A percentile compares a stretch with the other conserved stretches of the same genome.
These are phyloP conservation scores for Simmondsia chinensis DNA, from an alignment of 148 eudicot species.

Conservation along the genomic window DNA sequence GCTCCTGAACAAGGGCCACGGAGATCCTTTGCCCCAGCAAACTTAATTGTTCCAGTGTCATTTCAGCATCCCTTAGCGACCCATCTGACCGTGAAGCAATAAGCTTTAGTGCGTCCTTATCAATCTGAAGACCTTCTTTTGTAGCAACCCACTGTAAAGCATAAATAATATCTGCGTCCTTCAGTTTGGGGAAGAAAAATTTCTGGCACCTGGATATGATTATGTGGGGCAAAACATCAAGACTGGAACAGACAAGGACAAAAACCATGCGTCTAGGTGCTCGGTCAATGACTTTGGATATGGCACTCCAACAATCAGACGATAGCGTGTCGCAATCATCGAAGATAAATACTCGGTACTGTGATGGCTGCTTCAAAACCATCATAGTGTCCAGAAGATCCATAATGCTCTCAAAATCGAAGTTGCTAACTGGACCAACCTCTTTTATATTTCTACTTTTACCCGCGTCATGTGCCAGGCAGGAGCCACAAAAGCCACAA, in stretches of 20 bases:
- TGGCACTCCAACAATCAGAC: conserved; percentile 70
- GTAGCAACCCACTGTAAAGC: conserved; percentile 79
- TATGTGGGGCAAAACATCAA: conserved; percentile 83
- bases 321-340: conserved; percentile 78
- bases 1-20: conserved; percentile 74
- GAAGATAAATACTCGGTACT: conserved; percentile 57
- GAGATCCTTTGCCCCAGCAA: conserved; percentile 82
- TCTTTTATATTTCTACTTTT: conserved; percentile 64
- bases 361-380: conserved; percentile 41
- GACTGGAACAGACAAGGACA: conserved; percentile 73
- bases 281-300: conserved; percentile 78
- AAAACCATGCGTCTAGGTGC: conserved; percentile 83
- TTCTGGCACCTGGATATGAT: conserved; percentile 94
- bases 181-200: conserved; percentile 88
- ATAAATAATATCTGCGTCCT: conserved; percentile 79
- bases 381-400: conserved; percentile 53
- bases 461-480: conserved; percentile 74
- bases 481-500: conserved; percentile 75
- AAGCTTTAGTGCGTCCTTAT: conserved; percentile 79
- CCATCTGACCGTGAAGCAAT: conserved; percentile 95
- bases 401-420: conserved; percentile 58
- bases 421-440: conserved; percentile 58
- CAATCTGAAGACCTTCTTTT: conserved; percentile 81
- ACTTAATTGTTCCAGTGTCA: conserved; percentile 96
- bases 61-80: conserved; percentile 93